These are phyloP conservation scores for Thielaviopsis populi DNA, from an alignment of 2,329 filamentous ascomycete species.

Conservation along the genomic window DNA sequence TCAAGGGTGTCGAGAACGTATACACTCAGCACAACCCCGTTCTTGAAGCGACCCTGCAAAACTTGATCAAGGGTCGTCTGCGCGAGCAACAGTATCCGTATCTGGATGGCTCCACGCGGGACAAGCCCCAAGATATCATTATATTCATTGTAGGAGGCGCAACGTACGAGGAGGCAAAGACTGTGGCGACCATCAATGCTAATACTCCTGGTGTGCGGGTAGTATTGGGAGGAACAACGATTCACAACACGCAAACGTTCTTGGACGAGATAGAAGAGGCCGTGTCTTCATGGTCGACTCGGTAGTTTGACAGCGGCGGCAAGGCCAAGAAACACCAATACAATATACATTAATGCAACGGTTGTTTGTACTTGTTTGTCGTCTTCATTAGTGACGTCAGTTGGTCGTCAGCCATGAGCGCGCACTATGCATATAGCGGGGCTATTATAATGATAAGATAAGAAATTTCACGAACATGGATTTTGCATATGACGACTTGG, in stretches of 20 bases:
- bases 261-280: constrained; percentile 84
- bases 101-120: constrained; percentile 74
- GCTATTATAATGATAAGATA: constrained; percentile 15
- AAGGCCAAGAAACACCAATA: not conserved
- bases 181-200: constrained; percentile 87
- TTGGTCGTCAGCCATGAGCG: not conserved
- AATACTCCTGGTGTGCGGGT: constrained; percentile 77
- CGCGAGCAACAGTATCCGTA: constrained; percentile 85
- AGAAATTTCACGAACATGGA: constrained; percentile 7
- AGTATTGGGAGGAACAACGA: constrained; percentile 71
- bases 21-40: constrained; percentile 94
- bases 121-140: constrained; percentile 93
- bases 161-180: constrained; percentile 95
- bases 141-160: constrained; percentile 88
- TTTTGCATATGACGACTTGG: constrained; percentile 2
- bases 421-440: constrained; percentile 12
- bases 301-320: not conserved
- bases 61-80: constrained; percentile 79
- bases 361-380: not conserved
- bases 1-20: constrained; percentile 96
- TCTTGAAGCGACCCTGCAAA: constrained; percentile 75
- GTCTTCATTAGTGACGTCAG: not conserved
- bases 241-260: constrained; percentile 81
- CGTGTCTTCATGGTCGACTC: constrained; percentile 61
- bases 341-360: not conserved